Percentiles rank a stretch among this genome's conserved stretches.
Evolutionary conservation across 2,329 filamentous ascomycete species (phyloP).

Genomic region (Neonectria faginata): DNA sequence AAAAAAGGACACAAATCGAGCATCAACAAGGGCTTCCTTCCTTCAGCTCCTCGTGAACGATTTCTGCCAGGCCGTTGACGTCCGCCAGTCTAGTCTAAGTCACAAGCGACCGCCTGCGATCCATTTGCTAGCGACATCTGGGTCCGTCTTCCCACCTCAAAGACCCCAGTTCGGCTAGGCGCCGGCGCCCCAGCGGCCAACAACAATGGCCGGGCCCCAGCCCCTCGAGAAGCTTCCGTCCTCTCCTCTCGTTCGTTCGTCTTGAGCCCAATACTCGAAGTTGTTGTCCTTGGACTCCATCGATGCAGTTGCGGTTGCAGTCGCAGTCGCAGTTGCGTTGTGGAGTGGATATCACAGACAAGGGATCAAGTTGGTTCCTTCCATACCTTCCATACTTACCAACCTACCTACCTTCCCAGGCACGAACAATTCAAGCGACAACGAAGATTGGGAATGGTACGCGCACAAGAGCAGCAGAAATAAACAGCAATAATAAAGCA

Average conservation of each 20-base stretch:
- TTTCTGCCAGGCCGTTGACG: conserved; percentile 12
- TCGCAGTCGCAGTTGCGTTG: conserved; percentile 5
- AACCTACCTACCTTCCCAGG: not conserved
- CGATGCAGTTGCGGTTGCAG: conserved; percentile 7
- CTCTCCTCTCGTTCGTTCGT: conserved; percentile 26
- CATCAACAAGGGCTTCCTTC: conserved; percentile 9
- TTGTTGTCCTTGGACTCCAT: not conserved
- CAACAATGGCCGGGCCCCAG: conserved; percentile 37
- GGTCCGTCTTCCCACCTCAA: conserved; percentile 30
- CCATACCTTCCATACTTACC: not conserved
- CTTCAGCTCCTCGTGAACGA: conserved; percentile 3
- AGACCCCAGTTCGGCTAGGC: conserved; percentile 44
- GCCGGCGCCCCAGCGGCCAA: conserved; percentile 42
- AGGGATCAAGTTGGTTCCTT: conserved; percentile 20
- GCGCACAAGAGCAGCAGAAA: conserved; percentile 17
- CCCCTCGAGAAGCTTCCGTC: conserved; percentile 36
- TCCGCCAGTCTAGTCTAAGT: conserved; percentile 23
- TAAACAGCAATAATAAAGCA: conserved; percentile 3
- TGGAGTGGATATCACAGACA: conserved; percentile 13
- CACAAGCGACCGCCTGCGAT: conserved; percentile 38
- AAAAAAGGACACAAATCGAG: conserved; percentile 2
- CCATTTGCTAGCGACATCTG: conserved; percentile 44
- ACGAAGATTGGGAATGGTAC: conserved; percentile 24
- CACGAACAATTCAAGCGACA: conserved; percentile 15
- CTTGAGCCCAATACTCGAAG: conserved; percentile 23